Base-by-base conservation (phyloP, 139 green algal genomes). In the Chlorella sp. region DNA sequence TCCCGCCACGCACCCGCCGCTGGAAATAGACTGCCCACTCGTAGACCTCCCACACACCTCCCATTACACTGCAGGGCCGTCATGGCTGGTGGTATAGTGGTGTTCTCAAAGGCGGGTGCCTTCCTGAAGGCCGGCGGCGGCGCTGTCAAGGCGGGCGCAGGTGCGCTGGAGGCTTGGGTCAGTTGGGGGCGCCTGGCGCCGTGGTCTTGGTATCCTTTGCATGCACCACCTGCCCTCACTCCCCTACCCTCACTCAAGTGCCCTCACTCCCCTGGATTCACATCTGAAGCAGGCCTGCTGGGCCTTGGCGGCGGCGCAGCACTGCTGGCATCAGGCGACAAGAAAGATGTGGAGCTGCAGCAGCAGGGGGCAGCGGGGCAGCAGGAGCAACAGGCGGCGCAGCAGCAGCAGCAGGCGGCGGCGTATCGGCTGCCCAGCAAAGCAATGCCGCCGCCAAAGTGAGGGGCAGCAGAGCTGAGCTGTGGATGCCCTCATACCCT, bases 101-200 rank as follows among this genome's bases (percentile, higher is more conserved):
- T 88, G 6, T 84, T 84, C 20, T 88, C 82, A 6, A 91, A 91
- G 69, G 86, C 65, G 6, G 68, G 74, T 9, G 48, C 76, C 5
- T 9, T 91, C 5, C 32, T 70, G 16, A 91, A 91, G 73, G 68
- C 69, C 28, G 88, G 65, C 32, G 86, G 84, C 38, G 87, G 85
- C 28, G 72, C 60, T 14, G 36, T 58, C 13, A 83, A 83, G 34
- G 77, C 34, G 14, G 34, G 65, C 32, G 77, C 51, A 60, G 51
- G 51, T 60, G 51, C 9, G 51, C n/a, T n/a, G n/a, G n/a, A n/a
- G n/a, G n/a, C n/a, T n/a, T n/a, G n/a, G n/a, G n/a, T n/a, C n/a
- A n/a, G n/a, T n/a, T n/a, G n/a, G n/a, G n/a, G n/a, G n/a, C n/a
- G n/a, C n/a, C n/a, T n/a, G n/a, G n/a, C n/a, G n/a, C n/a, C n/a